phyloP scores from a whole-genome alignment of 352 stramenopile genomes.

The Phytophthora nicotianae region DNA sequence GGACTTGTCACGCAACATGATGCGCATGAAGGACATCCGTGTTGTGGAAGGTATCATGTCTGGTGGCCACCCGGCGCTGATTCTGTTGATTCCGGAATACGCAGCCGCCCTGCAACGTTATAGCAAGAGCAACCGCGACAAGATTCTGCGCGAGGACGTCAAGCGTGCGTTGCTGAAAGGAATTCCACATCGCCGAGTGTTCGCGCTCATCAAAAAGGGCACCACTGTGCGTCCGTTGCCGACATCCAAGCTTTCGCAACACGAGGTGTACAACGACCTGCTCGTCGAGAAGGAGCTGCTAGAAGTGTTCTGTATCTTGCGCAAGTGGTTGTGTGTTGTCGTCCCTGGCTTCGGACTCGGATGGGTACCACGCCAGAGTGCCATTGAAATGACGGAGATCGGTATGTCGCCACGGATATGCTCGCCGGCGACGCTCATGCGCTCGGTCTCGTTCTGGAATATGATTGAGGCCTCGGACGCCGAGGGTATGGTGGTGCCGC shows the following conservation, averaged over 20 bases:
- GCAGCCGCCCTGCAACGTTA: constrained; percentile 50
- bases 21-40: constrained; percentile 62
- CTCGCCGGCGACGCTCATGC: constrained; percentile 49
- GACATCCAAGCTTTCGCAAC: constrained; percentile 47
- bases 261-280: constrained; percentile 49
- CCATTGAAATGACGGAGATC: constrained; percentile 58
- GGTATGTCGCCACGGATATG: constrained; percentile 55
- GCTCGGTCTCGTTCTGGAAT: constrained; percentile 51
- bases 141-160: constrained; percentile 52
- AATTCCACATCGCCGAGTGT: constrained; percentile 50
- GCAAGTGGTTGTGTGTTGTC: constrained; percentile 62
- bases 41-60: constrained; percentile 58
- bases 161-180: constrained; percentile 56
- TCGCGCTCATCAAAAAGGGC: constrained; percentile 52
- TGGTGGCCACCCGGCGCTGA: constrained; percentile 49
- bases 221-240: constrained; percentile 51
- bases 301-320: constrained; percentile 60
- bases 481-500: constrained; percentile 53
- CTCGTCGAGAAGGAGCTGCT: constrained; percentile 50
- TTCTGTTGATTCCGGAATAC: constrained; percentile 57
- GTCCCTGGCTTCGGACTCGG: constrained; percentile 61
- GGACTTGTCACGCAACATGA: constrained; percentile 57
- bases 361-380: constrained; percentile 51
- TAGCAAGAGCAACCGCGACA: constrained; percentile 57
- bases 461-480: constrained; percentile 58